Conservation (phyloP, 345 rosid species). For the Bruguiera sexangula region DNA sequence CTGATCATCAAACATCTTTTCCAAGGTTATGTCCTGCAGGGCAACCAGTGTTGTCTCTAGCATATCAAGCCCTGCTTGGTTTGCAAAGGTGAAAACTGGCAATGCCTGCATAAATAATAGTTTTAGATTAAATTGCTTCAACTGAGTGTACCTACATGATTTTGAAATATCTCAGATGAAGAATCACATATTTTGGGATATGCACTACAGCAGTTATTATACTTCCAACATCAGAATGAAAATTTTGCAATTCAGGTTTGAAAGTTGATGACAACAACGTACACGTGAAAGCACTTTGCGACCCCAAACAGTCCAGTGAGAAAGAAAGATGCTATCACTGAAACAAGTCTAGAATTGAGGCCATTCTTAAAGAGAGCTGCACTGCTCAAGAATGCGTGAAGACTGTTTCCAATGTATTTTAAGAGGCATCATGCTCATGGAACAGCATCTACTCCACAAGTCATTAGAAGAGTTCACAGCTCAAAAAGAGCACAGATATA, state of each 20-base stretch:
- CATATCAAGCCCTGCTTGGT: constrained; percentile 98
- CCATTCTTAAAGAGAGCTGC: no score
- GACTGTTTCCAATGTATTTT: background rate
- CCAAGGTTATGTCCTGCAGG: constrained; percentile 83
- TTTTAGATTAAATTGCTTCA: constrained; percentile 13
- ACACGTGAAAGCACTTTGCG: background rate
- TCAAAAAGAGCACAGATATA: no score
- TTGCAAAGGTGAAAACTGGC: constrained; percentile 91
- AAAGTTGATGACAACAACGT: background rate
- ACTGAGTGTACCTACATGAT: background rate
- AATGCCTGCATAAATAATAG: constrained; percentile 51
- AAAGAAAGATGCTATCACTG: background rate
- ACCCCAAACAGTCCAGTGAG: background rate
- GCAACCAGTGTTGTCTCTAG: constrained; percentile 94
- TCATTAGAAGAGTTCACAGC: no score
- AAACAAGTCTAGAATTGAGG: background rate
- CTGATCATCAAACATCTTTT: constrained; percentile 93
- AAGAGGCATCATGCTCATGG: background rate
- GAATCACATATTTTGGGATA: no score
- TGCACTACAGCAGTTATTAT: no score
- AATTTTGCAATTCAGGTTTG: background rate
- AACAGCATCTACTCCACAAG: no score
- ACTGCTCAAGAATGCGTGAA: no score
- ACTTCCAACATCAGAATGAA: background rate
- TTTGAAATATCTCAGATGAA: background rate